phyloP scores from a whole-genome alignment of 1,284 basidiomycete species.

The Marasmius sp. region DNA sequence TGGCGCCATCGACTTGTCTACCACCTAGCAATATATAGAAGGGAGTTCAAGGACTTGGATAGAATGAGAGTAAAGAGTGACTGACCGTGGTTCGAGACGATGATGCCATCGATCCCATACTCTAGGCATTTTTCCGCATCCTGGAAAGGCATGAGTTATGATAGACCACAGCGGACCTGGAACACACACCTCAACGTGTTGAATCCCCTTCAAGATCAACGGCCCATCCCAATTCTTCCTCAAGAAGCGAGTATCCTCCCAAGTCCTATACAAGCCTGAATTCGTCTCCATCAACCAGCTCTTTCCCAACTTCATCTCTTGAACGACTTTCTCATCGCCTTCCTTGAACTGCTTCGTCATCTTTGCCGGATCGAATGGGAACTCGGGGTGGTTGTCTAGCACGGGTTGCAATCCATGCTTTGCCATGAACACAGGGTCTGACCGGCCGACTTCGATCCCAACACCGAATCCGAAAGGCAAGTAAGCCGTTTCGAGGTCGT shows the following conservation, averaged over 20 bases:
- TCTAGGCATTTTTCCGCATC: constrained; percentile 72
- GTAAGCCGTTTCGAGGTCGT: constrained; percentile 60
- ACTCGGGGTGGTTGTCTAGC: constrained; percentile 42
- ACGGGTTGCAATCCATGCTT: constrained; percentile 43
- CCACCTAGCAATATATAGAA: constrained; percentile 48
- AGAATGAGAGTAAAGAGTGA: neutral
- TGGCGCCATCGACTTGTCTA: constrained; percentile 78
- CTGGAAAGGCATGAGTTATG: constrained; percentile 26
- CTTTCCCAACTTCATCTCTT: constrained; percentile 43
- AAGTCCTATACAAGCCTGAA: constrained; percentile 57
- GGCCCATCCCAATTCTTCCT: constrained; percentile 70
- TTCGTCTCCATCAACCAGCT: constrained; percentile 59
- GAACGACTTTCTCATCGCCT: constrained; percentile 46
- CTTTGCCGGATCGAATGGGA: constrained; percentile 56
- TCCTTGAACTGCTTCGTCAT: constrained; percentile 35
- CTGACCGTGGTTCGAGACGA: constrained; percentile 81
- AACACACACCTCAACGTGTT: constrained; percentile 41
- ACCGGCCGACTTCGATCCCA: constrained; percentile 56
- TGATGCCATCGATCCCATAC: constrained; percentile 69
- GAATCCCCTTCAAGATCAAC: constrained; percentile 72
- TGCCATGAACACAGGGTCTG: constrained; percentile 75
- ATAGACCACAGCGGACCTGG: neutral
- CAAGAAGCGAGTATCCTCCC: constrained; percentile 67
- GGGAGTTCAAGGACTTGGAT: neutral
- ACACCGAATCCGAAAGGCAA: constrained; percentile 63